Conservation (phyloP, 495 filamentous ascomycete species). For the Cercophora samala region DNA sequence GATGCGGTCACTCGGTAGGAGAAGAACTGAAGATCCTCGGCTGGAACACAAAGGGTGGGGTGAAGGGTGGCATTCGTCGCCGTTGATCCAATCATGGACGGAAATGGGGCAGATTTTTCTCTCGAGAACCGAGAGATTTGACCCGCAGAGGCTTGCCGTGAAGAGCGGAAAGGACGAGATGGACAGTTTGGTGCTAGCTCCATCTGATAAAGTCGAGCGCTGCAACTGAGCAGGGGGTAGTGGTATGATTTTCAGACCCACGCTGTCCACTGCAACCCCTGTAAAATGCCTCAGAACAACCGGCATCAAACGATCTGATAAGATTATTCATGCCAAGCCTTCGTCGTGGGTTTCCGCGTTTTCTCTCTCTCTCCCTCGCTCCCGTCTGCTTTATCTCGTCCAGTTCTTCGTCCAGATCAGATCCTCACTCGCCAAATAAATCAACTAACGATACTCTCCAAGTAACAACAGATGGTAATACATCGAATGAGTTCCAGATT, state of each 20-base stretch:
- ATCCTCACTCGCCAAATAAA: too few species aligned
- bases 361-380: background rate
- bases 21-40: background rate
- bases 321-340: conserved; percentile 38
- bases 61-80: conserved; percentile 2
- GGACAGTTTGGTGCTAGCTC: conserved; percentile 9
- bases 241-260: conserved; percentile 17
- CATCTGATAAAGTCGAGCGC: conserved; percentile 37
- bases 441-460: too few species aligned
- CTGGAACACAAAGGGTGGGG: conserved; percentile 2
- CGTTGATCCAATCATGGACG: conserved; percentile 2
- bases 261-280: conserved; percentile 6
- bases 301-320: conserved; percentile 38
- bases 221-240: background rate
- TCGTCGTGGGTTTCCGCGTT: background rate
- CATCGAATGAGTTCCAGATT: too few species aligned
- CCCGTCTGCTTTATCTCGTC: too few species aligned
- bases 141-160: background rate
- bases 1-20: background rate
- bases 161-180: conserved; percentile 6
- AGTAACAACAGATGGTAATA: too few species aligned
- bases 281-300: conserved; percentile 31
- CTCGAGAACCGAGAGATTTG: background rate
- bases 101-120: conserved; percentile 18
- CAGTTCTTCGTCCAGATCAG: too few species aligned